Evolutionary conservation across 2,329 filamentous ascomycete genomes (phyloP).

Genomic region (Blastomyces gilchristii): DNA sequence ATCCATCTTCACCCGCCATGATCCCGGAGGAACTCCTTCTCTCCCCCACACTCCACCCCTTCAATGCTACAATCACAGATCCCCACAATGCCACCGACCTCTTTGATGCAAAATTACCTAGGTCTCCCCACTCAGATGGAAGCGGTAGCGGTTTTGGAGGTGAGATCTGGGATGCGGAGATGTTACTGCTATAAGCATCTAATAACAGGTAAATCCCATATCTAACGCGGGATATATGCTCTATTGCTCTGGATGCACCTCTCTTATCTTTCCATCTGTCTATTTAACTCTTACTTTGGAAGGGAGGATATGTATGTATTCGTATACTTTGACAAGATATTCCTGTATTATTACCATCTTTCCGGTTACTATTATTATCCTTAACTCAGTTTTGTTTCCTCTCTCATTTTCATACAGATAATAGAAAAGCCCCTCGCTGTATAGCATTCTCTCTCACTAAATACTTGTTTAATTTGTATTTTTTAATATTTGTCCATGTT

Average conservation of each 20-base stretch:
- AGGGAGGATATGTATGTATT: not conserved
- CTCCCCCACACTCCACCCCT: not conserved
- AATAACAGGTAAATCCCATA: not conserved
- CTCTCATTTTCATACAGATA: not conserved
- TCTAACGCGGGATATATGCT: not conserved
- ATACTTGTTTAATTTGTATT: not conserved
- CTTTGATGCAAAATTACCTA: not conserved
- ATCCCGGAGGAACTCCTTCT: constrained; percentile 1
- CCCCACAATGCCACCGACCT: not conserved
- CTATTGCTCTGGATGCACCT: not conserved
- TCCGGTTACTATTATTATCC: not conserved
- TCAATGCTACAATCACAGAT: not conserved
- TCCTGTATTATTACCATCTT: not conserved
- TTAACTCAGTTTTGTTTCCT: not conserved
- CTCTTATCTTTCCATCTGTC: not conserved
- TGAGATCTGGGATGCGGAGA: not conserved
- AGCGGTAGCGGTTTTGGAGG: not conserved
- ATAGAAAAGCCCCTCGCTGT: not conserved
- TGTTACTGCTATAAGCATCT: not conserved
- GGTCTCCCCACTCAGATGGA: not conserved
- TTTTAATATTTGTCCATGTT: not conserved
- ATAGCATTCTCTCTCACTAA: not conserved
- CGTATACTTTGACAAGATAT: not conserved
- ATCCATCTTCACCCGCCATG: not conserved
- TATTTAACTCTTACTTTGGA: not conserved